phyloP scores from a whole-genome alignment of 768 basidiomycete species.

The Hemileccinum impolitum region DNA sequence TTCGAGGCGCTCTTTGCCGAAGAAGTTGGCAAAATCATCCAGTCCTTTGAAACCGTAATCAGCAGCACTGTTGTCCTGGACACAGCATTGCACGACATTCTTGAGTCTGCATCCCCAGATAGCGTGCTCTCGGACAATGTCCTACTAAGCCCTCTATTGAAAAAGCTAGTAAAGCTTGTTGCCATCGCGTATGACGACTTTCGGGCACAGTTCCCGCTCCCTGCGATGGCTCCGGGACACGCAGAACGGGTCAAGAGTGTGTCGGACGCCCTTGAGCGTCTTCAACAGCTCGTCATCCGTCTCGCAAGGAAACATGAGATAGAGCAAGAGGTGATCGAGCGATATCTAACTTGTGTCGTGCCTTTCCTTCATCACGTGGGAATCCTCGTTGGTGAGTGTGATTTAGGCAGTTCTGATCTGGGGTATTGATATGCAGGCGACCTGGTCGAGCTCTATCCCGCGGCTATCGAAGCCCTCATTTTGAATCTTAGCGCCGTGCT shows the following conservation, averaged over 20 bases:
- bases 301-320: background rate
- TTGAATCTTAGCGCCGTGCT: conserved; percentile 8
- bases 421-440: conserved; percentile 7
- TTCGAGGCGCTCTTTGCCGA: conserved; percentile 1
- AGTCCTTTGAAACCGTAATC: conserved; percentile 5
- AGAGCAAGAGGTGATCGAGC: conserved; percentile 2
- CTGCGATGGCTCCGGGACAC: conserved; percentile 12
- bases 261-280: background rate
- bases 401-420: background rate
- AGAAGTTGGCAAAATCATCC: background rate
- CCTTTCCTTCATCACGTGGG: conserved; percentile 1
- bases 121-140: background rate
- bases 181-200: conserved; percentile 4
- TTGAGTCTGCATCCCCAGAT: background rate
- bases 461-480: conserved; percentile 7
- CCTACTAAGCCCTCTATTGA: background rate
- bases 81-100: background rate
- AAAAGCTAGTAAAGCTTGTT: background rate
- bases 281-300: background rate
- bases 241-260: background rate
- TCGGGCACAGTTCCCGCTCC: conserved; percentile 1
- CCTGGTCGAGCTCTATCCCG: conserved; percentile 13
- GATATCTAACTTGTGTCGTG: background rate
- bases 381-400: conserved; percentile 11
- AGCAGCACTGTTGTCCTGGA: background rate